Evolutionary conservation across 306 rosid species (phyloP).

Genomic region (Senna tora): DNA sequence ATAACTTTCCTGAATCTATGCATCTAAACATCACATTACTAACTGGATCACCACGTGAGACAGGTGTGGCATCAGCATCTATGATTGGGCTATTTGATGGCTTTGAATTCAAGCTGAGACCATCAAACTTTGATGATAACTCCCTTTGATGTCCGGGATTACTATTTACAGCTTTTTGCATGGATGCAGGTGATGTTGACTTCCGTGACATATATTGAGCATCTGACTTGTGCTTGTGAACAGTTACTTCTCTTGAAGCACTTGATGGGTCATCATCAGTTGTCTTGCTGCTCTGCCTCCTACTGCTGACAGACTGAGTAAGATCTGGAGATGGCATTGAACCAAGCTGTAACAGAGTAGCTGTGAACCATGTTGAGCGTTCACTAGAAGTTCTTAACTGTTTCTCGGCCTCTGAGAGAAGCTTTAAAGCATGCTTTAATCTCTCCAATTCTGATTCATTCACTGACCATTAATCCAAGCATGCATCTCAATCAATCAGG

Average conservation of each 20-base stretch:
- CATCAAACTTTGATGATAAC: slow-evolving; percentile 53
- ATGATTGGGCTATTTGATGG: slow-evolving; percentile 51
- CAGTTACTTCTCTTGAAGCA: slow-evolving; percentile 69
- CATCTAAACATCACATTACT: slow-evolving; percentile 65
- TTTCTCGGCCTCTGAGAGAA: slow-evolving; percentile 98
- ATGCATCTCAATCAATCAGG: slow-evolving; percentile 35
- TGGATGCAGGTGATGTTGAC: slow-evolving; percentile 59
- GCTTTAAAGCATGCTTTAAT: slow-evolving; percentile 91
- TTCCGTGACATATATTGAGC: slow-evolving; percentile 58
- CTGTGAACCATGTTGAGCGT: slow-evolving; percentile 98
- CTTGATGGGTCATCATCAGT: slow-evolving; percentile 85
- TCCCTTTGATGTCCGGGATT: slow-evolving; percentile 53
- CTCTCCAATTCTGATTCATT: slow-evolving; percentile 85
- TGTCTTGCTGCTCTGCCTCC: slow-evolving; percentile 86
- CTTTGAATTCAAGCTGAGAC: slow-evolving; percentile 55
- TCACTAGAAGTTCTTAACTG: slow-evolving; percentile 93
- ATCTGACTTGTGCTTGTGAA: slow-evolving; percentile 60
- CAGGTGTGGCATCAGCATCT: slow-evolving; percentile 58
- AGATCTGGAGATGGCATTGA: slow-evolving; percentile 81
- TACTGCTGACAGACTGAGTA: slow-evolving; percentile 72
- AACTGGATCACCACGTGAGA: slow-evolving; percentile 58
- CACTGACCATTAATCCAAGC: slow-evolving; percentile 67
- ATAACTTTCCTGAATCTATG: slow-evolving; percentile 68
- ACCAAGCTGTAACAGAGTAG: slow-evolving; percentile 92
- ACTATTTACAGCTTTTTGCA: slow-evolving; percentile 50